Base-by-base conservation (phyloP, 768 basidiomycete genomes). In the Guyanaporus albipodus region DNA sequence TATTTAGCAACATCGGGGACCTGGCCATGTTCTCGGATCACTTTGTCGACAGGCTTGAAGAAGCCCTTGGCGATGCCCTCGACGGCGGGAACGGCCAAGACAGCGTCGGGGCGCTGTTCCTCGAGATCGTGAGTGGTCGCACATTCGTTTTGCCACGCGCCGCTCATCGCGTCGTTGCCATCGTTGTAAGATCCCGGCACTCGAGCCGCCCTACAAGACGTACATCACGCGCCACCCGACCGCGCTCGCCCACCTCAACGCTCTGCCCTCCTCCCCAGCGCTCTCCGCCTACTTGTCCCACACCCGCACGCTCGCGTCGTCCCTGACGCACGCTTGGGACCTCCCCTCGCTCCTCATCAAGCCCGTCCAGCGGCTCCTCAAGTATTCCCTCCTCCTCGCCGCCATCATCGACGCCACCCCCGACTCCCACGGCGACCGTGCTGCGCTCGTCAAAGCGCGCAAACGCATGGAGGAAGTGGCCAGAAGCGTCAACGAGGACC, bases 301-400 rank as follows among this genome's bases (percentile, higher is more conserved):
- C 28, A 87, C 86, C 15, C 77, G 79, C 48, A 73, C 71, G 10
- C 72, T 86, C 29, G 84, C 87, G 2, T 77, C 82, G 2, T 76
- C 79, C 19, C 75, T 87, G 11, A 87, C 90, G 0, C 85, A 91
- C 58, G 88, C 91, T 3, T 93, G 91, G 85, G 95, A 99, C 63
- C 80, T 99, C 22, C 76, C 90, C 6, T 92, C 91, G 0, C 78
- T 97, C 31, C 84, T 99, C 50, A 97, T 99, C 67, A 97, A 98
- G 67, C 96, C 96, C 27, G 91, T 99, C 4, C 96, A 98, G 61
- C 83, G 95, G 14, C 77, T 97, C 44, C 82, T 97, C 53, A 98
- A 97, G 63, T 99, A 99, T 61, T 82, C 90, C 0, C 78, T 98
- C 8, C 77, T 99, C 23, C 79, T 99, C 27, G 69, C 70, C 21